Evolutionary conservation across 345 rosid genomes (phyloP).

Genomic region (Eucalyptus victrix): DNA sequence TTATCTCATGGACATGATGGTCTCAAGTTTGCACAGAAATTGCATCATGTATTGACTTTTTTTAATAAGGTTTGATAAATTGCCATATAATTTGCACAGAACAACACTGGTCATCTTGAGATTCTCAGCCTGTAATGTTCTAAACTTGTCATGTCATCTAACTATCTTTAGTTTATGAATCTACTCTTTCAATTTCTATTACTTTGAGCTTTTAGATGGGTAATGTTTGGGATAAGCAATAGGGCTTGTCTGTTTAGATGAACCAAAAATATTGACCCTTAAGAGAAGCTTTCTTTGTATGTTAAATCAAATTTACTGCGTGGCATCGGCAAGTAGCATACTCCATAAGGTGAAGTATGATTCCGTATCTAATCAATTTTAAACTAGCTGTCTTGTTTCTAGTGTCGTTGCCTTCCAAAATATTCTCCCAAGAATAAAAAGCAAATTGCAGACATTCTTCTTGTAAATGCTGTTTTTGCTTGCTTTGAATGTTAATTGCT

Average conservation of each 20-base stretch:
- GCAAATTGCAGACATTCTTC: not conserved
- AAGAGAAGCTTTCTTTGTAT: not conserved
- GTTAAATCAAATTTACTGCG: not conserved
- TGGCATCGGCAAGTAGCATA: not conserved
- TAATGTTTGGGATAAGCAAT: not conserved
- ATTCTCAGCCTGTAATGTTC: not conserved
- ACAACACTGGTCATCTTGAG: not conserved
- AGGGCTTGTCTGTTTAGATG: not conserved
- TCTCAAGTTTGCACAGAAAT: not conserved
- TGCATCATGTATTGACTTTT: not conserved
- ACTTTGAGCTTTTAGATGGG: not conserved
- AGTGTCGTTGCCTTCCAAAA: not conserved
- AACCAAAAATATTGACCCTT: not conserved
- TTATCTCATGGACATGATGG: not conserved
- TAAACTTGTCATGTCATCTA: not conserved
- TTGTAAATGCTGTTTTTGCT: not conserved
- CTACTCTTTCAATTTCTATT: not conserved
- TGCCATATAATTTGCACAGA: not conserved
- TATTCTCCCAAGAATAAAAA: not conserved
- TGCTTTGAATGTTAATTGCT: not conserved
- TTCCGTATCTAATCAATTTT: not conserved
- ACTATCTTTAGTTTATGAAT: not conserved
- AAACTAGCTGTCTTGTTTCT: not conserved
- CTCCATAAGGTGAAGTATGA: not conserved
- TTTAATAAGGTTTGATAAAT: not conserved